Base-by-base conservation (phyloP, 1,284 basidiomycete species). In the Mrakiaceae sp. region DNA sequence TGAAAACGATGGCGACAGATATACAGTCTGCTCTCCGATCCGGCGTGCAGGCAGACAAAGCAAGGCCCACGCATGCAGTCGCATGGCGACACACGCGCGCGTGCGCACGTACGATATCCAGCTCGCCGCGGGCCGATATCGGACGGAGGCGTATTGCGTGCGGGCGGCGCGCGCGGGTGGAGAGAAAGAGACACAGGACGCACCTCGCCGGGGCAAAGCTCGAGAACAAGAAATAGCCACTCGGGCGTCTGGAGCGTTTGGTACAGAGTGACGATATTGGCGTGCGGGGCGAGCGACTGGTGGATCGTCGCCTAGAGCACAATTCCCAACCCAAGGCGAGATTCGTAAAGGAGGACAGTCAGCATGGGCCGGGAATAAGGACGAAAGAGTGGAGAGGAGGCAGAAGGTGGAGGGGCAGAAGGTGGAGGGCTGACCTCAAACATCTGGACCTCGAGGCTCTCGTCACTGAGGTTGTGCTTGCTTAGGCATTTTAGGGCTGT, bases 241-340 rank as follows among this genome's bases (percentile, higher is more conserved):
- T 86, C 83, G 3, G 81, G 79, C 2, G 87, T 90, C 74, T 91
- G 88, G 69, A 87, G 82, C 3, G 93, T 93, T 70, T 90, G 86
- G 76, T 97, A 87, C 43, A 98, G 84, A 16, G 94, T 94, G 70
- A 96, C 95, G 70, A 98, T 95, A 79, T 97, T 96, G 56, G 88
- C 83, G 74, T 98, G 95, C 10, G 86, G 79, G 46, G 87, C 88
- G 54, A 98, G 83, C 43, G 90, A 93, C 74, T 97, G 91, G 76
- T 98, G 95, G 67, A 98, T 90, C 56, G 86, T 90, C 58, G 93
- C 93, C 84, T 89, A 71, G 44, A 12, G 43, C 8, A n/a, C 10
- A 42, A 51, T 47, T 12, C 3, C 48, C 60, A 9, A 63, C n/a
- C 7, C 27, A 57, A 57, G 10, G 47, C 12, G n/a, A 53, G 49